Conservation (phyloP, 2,329 filamentous ascomycete species). For the Davidsoniella virescens region DNA sequence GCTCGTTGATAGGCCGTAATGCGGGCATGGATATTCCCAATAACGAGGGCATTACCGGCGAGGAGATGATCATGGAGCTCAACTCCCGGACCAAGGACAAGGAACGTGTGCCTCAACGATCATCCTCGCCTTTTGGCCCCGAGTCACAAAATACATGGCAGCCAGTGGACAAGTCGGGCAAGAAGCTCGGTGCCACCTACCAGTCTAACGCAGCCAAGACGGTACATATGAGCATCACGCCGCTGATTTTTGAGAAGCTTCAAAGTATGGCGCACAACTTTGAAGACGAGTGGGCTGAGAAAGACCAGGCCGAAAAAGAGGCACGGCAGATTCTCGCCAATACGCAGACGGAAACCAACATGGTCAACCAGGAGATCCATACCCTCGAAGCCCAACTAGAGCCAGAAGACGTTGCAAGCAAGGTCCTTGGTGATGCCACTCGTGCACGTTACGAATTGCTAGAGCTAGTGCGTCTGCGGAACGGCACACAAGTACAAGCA, state of each 20-base stretch:
- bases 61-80: constrained; percentile 62
- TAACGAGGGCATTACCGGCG: constrained; percentile 63
- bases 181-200: constrained; percentile 28
- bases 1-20: constrained; percentile 61
- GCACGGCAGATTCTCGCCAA: constrained; percentile 49
- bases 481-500: constrained; percentile 35
- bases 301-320: constrained; percentile 52
- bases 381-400: constrained; percentile 41
- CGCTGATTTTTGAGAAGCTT: constrained; percentile 55
- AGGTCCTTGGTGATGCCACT: constrained; percentile 35
- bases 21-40: constrained; percentile 75
- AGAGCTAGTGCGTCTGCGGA: constrained; percentile 35
- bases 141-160: constrained; percentile 36
- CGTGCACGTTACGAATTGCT: constrained; percentile 31
- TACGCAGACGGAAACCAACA: constrained; percentile 50
- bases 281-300: constrained; percentile 60
- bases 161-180: constrained; percentile 17
- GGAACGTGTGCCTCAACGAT: constrained; percentile 46
- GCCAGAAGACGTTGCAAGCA: constrained; percentile 34
- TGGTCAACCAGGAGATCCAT: constrained; percentile 40
- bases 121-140: constrained; percentile 55
- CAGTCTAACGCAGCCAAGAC: constrained; percentile 51
- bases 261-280: constrained; percentile 53
- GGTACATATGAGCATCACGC: constrained; percentile 51
- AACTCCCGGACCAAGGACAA: constrained; percentile 55